Evolutionary conservation across 768 basidiomycete genomes (phyloP).

Genomic region (Boletus patriciae): DNA sequence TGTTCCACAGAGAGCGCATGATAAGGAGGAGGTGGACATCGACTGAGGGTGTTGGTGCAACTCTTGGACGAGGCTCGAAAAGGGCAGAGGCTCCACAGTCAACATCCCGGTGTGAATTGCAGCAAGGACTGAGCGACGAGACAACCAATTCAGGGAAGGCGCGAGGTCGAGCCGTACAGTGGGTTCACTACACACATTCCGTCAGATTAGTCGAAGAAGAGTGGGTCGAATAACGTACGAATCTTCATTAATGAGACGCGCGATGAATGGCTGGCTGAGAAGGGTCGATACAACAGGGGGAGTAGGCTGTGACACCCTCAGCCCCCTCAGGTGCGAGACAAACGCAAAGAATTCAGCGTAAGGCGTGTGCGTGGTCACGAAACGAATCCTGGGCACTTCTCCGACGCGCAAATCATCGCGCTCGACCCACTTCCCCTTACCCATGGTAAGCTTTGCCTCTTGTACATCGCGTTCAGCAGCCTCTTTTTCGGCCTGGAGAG

Average conservation of each 20-base stretch:
- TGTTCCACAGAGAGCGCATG: slow-evolving; percentile 77
- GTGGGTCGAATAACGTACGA: slow-evolving; percentile 57
- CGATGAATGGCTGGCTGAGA: slow-evolving; percentile 75
- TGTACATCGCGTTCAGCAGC: slow-evolving; percentile 51
- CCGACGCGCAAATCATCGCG: slow-evolving; percentile 33
- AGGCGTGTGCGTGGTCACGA: slow-evolving; percentile 69
- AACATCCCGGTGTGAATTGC: slow-evolving; percentile 90
- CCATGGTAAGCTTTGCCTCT: slow-evolving; percentile 52
- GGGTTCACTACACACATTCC: slow-evolving; percentile 59
- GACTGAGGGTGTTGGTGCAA: slow-evolving; percentile 45
- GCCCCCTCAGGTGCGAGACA: slow-evolving; percentile 68
- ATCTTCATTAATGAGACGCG: slow-evolving; percentile 76
- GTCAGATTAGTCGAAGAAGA: slow-evolving; percentile 12
- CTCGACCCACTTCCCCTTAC: slow-evolving; percentile 70
- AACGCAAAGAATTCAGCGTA: slow-evolving; percentile 82
- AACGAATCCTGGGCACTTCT: slow-evolving; percentile 36
- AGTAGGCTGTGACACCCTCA: slow-evolving; percentile 58
- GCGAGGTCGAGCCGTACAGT: slow-evolving; percentile 92
- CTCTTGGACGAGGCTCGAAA: slow-evolving; percentile 58
- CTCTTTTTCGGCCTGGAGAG: slow-evolving; percentile 66
- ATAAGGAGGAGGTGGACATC: slow-evolving; percentile 46
- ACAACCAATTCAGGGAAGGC: slow-evolving; percentile 92
- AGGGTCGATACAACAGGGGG: slow-evolving; percentile 73
- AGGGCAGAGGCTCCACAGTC: slow-evolving; percentile 81
- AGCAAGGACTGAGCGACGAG: slow-evolving; percentile 74